A percentile compares a stretch with the other conserved stretches of the same genome.
These are phyloP conservation scores for Trichosporon sp. DNA, from an alignment of 1,284 basidiomycete species.

Conservation along the genomic window DNA sequence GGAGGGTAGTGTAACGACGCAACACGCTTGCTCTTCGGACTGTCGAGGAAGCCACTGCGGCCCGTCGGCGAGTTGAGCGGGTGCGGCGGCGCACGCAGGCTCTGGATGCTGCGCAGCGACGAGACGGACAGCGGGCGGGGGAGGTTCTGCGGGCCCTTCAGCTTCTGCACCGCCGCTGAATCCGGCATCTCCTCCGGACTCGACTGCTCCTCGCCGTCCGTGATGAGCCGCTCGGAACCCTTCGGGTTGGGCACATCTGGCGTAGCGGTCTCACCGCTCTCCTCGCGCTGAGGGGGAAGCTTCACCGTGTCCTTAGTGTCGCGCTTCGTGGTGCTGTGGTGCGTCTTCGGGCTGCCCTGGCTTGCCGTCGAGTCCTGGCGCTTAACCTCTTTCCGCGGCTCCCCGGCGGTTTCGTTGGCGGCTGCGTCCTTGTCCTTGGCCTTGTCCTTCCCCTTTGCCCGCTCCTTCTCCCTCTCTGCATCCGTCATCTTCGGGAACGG, in stretches of 20 bases:
- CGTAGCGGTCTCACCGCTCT: neutral
- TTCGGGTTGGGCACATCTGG: neutral
- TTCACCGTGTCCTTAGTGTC: neutral
- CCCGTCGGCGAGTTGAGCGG: constrained; percentile 42
- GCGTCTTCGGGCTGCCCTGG: neutral
- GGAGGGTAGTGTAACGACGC: constrained; percentile 42
- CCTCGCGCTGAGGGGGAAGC: neutral
- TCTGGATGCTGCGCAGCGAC: constrained; percentile 38
- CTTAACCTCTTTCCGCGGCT: neutral
- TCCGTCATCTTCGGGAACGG: neutral
- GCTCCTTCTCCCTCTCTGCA: neutral
- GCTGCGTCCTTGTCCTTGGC: neutral
- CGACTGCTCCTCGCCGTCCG: neutral
- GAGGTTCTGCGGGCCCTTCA: neutral
- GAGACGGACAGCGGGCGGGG: constrained; percentile 4
- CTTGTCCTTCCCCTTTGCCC: neutral
- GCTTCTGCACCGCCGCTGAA: neutral
- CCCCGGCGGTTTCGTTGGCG: too few relatives aligned
- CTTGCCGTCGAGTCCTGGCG: neutral
- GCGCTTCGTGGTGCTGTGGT: neutral
- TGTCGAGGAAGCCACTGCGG: constrained; percentile 6
- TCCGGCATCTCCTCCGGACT: neutral
- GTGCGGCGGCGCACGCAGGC: constrained; percentile 42
- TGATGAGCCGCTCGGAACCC: neutral
- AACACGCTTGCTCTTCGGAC: constrained; percentile 24